These are phyloP conservation scores for Cucumis hystrix DNA, from an alignment of 306 rosid genomes.

Conservation along the genomic window DNA sequence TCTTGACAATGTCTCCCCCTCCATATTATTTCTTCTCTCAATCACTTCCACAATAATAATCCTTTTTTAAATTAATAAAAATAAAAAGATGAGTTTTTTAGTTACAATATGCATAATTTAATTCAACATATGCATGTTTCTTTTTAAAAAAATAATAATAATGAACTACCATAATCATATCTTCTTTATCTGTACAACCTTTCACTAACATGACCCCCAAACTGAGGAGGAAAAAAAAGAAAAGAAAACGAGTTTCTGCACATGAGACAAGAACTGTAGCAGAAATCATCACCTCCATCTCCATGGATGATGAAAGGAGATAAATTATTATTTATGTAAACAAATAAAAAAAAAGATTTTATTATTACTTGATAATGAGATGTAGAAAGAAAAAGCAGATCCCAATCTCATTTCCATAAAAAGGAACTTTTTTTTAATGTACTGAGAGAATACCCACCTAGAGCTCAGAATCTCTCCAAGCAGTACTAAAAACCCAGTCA, in stretches of 20 bases:
- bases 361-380: conserved; percentile 34
- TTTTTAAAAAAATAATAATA: too few species aligned
- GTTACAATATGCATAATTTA: not conserved
- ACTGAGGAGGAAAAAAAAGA: too few species aligned
- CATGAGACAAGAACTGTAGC: conserved; percentile 61
- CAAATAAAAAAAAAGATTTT: conserved; percentile 5
- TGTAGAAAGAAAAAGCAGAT: conserved; percentile 36
- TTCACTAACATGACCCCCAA: too few species aligned
- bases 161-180: too few species aligned
- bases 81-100: not conserved
- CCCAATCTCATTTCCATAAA: conserved; percentile 65
- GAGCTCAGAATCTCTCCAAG: conserved; percentile 37
- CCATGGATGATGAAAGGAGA: conserved; percentile 14
- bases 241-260: conserved; percentile 15
- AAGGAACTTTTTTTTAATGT: conserved; percentile 41
- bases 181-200: too few species aligned
- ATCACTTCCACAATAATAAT: not conserved
- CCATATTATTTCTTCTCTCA: conserved; percentile 27
- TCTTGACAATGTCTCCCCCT: conserved; percentile 29
- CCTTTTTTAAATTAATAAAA: not conserved
- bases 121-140: too few species aligned
- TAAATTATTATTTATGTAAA: conserved; percentile 16
- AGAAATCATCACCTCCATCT: conserved; percentile 59
- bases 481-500: not conserved
- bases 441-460: conserved; percentile 41